These are phyloP conservation scores for Begonia peltatifolia DNA, from an alignment of 306 rosid species.

Conservation along the genomic window DNA sequence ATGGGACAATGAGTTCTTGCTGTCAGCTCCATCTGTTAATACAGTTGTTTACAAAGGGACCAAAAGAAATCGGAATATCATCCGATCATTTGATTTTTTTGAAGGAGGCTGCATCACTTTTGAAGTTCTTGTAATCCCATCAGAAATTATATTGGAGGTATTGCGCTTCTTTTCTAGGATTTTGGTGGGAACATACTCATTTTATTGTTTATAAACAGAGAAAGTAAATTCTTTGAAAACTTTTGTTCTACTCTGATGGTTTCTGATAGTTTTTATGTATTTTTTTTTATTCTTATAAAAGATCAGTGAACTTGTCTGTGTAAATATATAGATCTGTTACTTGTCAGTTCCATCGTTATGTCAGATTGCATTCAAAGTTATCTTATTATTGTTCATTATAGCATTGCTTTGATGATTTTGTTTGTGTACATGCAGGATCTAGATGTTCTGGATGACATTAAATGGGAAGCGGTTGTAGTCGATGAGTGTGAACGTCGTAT, in stretches of 20 bases:
- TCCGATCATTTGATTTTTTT: constrained; percentile 39
- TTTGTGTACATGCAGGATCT: constrained; percentile 33
- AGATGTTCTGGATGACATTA: constrained; percentile 24
- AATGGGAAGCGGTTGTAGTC: constrained; percentile 45
- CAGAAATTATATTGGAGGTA: constrained; percentile 43
- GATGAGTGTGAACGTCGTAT: constrained; percentile 38
- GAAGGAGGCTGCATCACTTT: constrained; percentile 25
- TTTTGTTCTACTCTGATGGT: too few relatives aligned
- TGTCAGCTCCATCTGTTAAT: constrained; percentile 31
- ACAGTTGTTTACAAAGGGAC: constrained; percentile 41
- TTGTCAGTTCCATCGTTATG: too few relatives aligned
- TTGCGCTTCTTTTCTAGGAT: constrained; percentile 1
- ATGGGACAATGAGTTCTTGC: constrained; percentile 42
- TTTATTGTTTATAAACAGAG: too few relatives aligned
- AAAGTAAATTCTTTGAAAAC: too few relatives aligned
- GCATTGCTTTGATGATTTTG: not conserved
- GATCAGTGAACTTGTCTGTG: too few relatives aligned
- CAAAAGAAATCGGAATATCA: constrained; percentile 29
- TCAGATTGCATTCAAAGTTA: not conserved
- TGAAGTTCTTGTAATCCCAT: constrained; percentile 37
- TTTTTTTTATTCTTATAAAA: too few relatives aligned
- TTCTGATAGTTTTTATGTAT: too few relatives aligned
- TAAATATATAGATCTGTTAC: too few relatives aligned
- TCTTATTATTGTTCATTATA: not conserved
- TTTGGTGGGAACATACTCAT: too few relatives aligned